Evolutionary conservation across 352 stramenopile species (phyloP), one percentile per base, ranked within the genome.

Genomic region (Peronospora belbahrii): DNA sequence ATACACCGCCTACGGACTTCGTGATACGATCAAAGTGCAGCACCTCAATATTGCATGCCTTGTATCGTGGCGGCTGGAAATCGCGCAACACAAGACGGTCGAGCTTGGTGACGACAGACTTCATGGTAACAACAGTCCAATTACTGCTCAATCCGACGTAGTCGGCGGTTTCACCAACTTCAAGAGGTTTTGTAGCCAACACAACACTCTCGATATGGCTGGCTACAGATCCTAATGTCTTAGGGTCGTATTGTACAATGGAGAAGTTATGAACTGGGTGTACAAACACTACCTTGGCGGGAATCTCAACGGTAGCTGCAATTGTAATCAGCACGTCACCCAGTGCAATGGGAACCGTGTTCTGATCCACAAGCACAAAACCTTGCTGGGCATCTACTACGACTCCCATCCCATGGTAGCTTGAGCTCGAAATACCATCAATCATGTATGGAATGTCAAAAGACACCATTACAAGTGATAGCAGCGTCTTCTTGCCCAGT

Each of bases 241-340:
- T 79, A 2, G 85, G 76, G 43, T 97, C 79, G 48, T 95, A 96
- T 58, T 94, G 70, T 3, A 97, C 69, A 33, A 97, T 80, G 10
- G 80, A 76, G 33, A 92, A 95, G 54, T 97, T 96, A 66, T 96
- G 83, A 9, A 94, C 67, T n/a, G 89, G 89, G 48, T 97, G 89
- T 14, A 95, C 81, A 46, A 96, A 96, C 10, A 95, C 70, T 1
- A 95, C 76, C 48, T 84, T 88, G 3, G 74, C 86, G 0, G 81
- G 74, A 11, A 95, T 67, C 58, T 97, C 86, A 22, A 96, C 74
- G 0, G 74, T 91, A 28, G 84, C 88, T 10, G 82, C 85, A 36
- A 97, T 83, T 1, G 87, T 94, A 37, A 97, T 75, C 15, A 88
- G 55, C 38, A 93, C 77, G 36, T 96, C 85, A 15, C 84, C 83